Evolutionary conservation across 148 eudicot genomes (phyloP), one percentile per base, ranked within the genome.

Genomic region (Nepenthes gracilis): DNA sequence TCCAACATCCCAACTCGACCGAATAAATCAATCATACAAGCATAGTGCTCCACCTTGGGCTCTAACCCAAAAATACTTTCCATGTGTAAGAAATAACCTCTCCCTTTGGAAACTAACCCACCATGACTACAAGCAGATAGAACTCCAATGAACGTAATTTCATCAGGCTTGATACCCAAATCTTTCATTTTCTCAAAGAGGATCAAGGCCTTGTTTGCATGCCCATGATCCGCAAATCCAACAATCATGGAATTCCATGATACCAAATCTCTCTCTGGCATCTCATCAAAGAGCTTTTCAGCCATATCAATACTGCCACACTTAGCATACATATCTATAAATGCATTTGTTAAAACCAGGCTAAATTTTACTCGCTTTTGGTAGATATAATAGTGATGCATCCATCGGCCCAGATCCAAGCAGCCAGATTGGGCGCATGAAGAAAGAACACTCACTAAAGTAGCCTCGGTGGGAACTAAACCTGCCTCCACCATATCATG

Each of bases 81-180:
- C 90, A 81, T 81, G 36, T 66, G 47, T 38, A 43, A 54, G 55
- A 81, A 84, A 57, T 69, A 78, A 5, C 59, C 71, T 66, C 65
- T 68, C 32, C 83, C 84, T 68, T 65, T 60, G 54, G 69, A 1
- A 48, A 84, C 75, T 38, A 84, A 64, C 34, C 90, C 90, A 35
- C 80, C 81, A 59, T 84, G 90, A 60, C 85, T 80, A 62, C 89
- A 84, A 55, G 83, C 89, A 23, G 89, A 84, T 34, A 84, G 64
- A 57, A 84, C 69, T 2, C 85, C 86, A 2, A 78, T 67, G 43
- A 74, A 79, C 7, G 86, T 84, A 57, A 84, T 75, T 55, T 72
- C 71, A 68, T 84, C 86, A 34, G 90, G 86, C 59, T 75, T 78
- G 37, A 76, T 53, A 33, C 78, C 80, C 67, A 40, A n/a, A 49